Evolutionary conservation across 2,329 filamentous ascomycete species (phyloP).

Genomic region (Setomelanomma holmii): DNA sequence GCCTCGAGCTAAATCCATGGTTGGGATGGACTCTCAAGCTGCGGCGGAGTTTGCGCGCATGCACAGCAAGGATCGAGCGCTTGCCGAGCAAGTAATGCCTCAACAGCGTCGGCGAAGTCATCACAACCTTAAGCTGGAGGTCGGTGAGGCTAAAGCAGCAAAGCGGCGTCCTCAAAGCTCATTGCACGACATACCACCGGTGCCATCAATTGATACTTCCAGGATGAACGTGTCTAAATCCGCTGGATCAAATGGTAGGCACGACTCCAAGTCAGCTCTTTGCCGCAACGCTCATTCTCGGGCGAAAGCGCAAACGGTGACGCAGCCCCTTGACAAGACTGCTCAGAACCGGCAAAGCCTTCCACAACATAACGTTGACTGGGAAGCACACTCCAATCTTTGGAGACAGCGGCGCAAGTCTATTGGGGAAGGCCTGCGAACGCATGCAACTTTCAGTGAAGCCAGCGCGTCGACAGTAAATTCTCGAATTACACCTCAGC

Average conservation of each 20-base stretch:
- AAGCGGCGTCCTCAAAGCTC: conserved; percentile 23
- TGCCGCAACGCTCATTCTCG: too few relatives aligned
- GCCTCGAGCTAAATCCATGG: conserved; percentile 38
- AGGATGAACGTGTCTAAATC: conserved; percentile 11
- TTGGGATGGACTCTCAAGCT: conserved; percentile 44
- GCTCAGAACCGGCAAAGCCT: conserved; percentile 10
- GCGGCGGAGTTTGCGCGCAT: conserved; percentile 46
- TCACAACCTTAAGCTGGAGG: conserved; percentile 33
- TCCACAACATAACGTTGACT: conserved; percentile 22
- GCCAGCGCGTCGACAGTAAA: conserved; percentile 9
- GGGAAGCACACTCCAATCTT: conserved; percentile 34
- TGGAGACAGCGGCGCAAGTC: conserved; percentile 42
- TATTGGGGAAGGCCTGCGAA: conserved; percentile 34
- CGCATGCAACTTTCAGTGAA: conserved; percentile 12
- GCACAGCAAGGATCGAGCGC: conserved; percentile 43
- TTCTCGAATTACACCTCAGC: conserved; percentile 11
- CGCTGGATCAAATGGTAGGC: too few relatives aligned
- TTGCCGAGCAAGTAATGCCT: conserved; percentile 22
- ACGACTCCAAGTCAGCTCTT: too few relatives aligned
- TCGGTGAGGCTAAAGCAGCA: conserved; percentile 28
- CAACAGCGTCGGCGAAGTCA: conserved; percentile 28
- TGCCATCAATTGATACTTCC: conserved; percentile 31
- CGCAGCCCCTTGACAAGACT: conserved; percentile 25
- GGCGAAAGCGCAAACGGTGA: conserved; percentile 25
- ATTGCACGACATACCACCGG: conserved; percentile 29